Base-by-base conservation (phyloP, 345 rosid genomes). In the Salix udensis region DNA sequence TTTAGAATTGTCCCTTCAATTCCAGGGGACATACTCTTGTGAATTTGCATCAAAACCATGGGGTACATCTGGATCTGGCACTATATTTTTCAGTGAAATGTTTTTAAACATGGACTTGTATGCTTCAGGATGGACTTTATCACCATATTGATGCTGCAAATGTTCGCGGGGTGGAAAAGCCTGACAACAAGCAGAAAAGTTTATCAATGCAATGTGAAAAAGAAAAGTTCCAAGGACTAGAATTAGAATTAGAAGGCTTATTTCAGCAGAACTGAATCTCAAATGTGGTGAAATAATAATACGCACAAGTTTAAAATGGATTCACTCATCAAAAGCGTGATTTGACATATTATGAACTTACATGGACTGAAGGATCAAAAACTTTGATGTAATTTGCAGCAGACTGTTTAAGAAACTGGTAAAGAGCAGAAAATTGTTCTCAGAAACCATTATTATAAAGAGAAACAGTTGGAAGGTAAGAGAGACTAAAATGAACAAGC, bases 1-100 rank as follows among this genome's bases (percentile, higher is more conserved):
- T 50, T 50, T 50, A 16, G 55, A 50, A 55, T 67, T 37, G 10
- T 4, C 71, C 74, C 76, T 74, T 78, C 77, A 65, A 64, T 70
- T 28, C 0, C 44, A 73, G 79, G 68, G 75, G 70, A 84, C 94
- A 34, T 90, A 94, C 99, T 94, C 97, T 70, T 85, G 84, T 64
- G 96, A 91, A 84, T 85, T 88, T 58, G 86, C 86, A 84, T 90
- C 90, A 66, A 94, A 93, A 55, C 90, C 90, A 80, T 60, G 79
- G 23, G 98, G 94, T 60, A 93, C 84, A 84, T 93, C 97, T 40
- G 97, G 98, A 79, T 96, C 98, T 74, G 85, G 82, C 82, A 96
- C 76, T 55, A 91, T 74, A 78, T 90, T 92, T 76, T 87, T 91
- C 62, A 87, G 84, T 18, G 89, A 81, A 70, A 53, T 71, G 50